phyloP scores from a whole-genome alignment of 1,284 basidiomycete species.

The Austropuccinia psidii region DNA sequence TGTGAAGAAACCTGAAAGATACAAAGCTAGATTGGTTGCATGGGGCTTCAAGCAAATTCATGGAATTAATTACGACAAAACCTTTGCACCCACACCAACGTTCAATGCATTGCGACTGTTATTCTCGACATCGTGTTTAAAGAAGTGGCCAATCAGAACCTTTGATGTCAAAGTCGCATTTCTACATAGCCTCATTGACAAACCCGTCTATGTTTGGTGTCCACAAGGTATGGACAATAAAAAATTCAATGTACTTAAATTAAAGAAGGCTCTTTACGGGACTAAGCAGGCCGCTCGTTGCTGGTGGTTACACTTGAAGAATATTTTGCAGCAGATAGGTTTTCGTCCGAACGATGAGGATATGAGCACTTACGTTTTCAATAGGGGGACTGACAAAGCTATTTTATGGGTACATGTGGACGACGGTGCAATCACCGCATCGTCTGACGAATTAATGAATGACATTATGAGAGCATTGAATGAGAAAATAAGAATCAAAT shows the following conservation, averaged over 20 bases:
- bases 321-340: too few species aligned
- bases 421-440: too few species aligned
- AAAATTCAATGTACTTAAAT: neutral
- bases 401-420: too few species aligned
- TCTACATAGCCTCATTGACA: constrained; percentile 1
- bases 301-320: too few species aligned
- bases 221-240: neutral
- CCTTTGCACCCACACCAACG: constrained; percentile 5
- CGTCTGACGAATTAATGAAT: too few species aligned
- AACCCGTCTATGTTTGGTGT: neutral
- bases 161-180: constrained; percentile 15
- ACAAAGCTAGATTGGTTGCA: neutral
- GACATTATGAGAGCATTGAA: too few species aligned
- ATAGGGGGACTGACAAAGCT: too few species aligned
- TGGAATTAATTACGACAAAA: neutral
- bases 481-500: too few species aligned
- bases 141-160: neutral
- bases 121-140: neutral
- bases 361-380: too few species aligned
- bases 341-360: too few species aligned
- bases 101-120: neutral
- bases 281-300: neutral
- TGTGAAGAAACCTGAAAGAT: too few species aligned
- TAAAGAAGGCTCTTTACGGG: neutral
- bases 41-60: neutral